Percentiles rank a stretch among this genome's conserved stretches.
Conservation (phyloP, 257 asterid genomes). For the Parsonsia alboflavescens region DNA sequence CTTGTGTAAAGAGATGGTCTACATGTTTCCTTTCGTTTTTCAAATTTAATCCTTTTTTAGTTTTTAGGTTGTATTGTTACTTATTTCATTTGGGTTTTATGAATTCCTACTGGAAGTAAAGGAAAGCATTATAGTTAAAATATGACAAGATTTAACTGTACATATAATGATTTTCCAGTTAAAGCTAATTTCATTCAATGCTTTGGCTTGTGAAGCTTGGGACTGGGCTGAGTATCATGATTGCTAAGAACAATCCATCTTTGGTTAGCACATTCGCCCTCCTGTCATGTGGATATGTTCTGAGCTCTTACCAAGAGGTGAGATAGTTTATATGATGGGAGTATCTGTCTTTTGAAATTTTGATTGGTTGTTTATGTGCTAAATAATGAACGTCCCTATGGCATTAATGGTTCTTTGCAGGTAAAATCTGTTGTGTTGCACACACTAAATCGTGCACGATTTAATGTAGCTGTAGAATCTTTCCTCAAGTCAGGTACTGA, state of each 20-base stretch:
- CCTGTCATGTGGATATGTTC: constrained; percentile 84
- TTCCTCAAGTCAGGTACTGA: constrained; percentile 76
- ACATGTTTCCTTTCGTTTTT: not conserved
- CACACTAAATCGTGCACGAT: constrained; percentile 90
- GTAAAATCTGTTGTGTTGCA: constrained; percentile 93
- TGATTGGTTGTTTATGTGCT: not conserved
- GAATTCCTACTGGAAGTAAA: not conserved
- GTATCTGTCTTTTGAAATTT: not conserved
- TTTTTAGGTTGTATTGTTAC: not conserved
- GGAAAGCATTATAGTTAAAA: not conserved
- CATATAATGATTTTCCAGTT: not conserved
- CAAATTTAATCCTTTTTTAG: not conserved
- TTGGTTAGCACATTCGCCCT: constrained; percentile 70
- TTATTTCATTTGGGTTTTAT: not conserved
- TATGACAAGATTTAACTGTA: not conserved
- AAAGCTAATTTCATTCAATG: constrained; percentile 19
- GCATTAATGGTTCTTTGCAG: constrained; percentile 31
- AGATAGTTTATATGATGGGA: constrained; percentile 17
- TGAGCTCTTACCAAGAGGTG: constrained; percentile 98
- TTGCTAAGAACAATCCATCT: constrained; percentile 88
- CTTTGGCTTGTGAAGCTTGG: constrained; percentile 69
- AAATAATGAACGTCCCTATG: constrained; percentile 1
- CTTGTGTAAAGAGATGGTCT: not conserved
- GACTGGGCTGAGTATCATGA: constrained; percentile 86
- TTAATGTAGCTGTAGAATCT: constrained; percentile 92